These are phyloP conservation scores for Dianthus caryophyllus DNA, from an alignment of 148 eudicot species.

Conservation along the genomic window DNA sequence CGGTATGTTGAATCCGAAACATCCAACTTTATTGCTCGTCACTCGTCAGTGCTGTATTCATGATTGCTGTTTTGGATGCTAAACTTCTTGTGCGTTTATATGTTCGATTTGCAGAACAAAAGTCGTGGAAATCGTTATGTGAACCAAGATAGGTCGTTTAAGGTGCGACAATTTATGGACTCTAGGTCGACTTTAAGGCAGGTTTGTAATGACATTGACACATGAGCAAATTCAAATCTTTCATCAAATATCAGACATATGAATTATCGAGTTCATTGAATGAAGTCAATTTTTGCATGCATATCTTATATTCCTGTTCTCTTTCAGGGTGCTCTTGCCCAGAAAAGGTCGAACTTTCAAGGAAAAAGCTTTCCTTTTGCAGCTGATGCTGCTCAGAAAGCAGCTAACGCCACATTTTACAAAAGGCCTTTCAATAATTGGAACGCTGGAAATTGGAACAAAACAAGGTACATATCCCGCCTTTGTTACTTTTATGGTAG, in stretches of 20 bases:
- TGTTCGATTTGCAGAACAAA: slow-evolving; percentile 45
- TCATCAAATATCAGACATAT: not conserved
- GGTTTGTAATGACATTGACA: slow-evolving; percentile 37
- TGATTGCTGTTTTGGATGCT: not conserved
- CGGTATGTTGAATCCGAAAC: slow-evolving; percentile 52
- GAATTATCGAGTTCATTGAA: no score
- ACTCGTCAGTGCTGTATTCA: not conserved
- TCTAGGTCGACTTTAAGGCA: slow-evolving; percentile 76
- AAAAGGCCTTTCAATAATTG: slow-evolving; percentile 41
- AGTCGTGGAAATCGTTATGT: slow-evolving; percentile 39
- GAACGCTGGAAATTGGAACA: slow-evolving; percentile 49
- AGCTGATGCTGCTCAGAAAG: slow-evolving; percentile 68
- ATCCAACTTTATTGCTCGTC: not conserved
- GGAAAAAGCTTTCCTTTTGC: slow-evolving; percentile 63
- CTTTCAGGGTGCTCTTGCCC: slow-evolving; percentile 70
- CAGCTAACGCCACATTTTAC: slow-evolving; percentile 50
- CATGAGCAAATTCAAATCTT: not conserved
- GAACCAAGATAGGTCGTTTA: slow-evolving; percentile 50
- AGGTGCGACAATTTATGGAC: slow-evolving; percentile 59
- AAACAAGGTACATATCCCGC: slow-evolving; percentile 45
- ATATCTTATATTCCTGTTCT: no score
- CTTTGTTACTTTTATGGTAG: not conserved
- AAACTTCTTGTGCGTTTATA: not conserved
- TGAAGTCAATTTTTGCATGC: no score
- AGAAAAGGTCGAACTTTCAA: slow-evolving; percentile 70